Percentiles rank a stretch among this genome's conserved stretches.
These are phyloP conservation scores for Phytopythium delawarense DNA, from an alignment of 352 stramenopile species.

Conservation along the genomic window DNA sequence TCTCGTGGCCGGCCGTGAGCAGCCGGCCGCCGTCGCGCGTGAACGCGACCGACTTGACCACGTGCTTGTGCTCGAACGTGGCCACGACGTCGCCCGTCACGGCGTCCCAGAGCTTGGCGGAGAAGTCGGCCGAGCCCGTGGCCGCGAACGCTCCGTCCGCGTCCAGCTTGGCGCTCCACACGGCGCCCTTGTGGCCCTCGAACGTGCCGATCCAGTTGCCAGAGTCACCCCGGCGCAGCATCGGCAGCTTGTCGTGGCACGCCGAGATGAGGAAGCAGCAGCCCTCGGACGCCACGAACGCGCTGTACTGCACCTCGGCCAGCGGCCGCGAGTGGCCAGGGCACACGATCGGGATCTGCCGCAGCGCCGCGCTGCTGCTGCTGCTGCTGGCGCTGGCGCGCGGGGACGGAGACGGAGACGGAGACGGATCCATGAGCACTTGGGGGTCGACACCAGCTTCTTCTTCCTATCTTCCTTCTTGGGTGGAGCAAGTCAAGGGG, in stretches of 20 bases:
- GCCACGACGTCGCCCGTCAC: constrained; percentile 92
- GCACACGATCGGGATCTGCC: constrained; percentile 86
- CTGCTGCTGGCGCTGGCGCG: constrained; percentile 7
- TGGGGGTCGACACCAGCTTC: not conserved
- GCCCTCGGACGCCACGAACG: constrained; percentile 30
- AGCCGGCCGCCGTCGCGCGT: constrained; percentile 78
- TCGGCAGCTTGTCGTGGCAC: constrained; percentile 87
- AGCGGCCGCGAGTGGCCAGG: constrained; percentile 80
- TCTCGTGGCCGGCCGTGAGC: constrained; percentile 94
- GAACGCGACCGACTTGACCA: constrained; percentile 97
- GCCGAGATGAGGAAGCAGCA: constrained; percentile 76
- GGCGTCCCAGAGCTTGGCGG: constrained; percentile 95
- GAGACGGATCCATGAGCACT: constrained; percentile 11
- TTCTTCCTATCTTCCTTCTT: not conserved
- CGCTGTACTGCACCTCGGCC: constrained; percentile 73
- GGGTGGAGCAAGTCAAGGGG: not conserved
- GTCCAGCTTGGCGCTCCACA: constrained; percentile 92
- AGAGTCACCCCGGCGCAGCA: constrained; percentile 77
- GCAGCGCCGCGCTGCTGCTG: constrained; percentile 18
- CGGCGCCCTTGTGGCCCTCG: constrained; percentile 94
- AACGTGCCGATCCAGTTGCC: constrained; percentile 98
- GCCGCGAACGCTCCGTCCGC: constrained; percentile 70
- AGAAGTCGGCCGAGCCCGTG: constrained; percentile 94
- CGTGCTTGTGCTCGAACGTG: constrained; percentile 95
- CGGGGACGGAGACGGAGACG: constrained; percentile 46